Base-by-base conservation (phyloP, 1,284 basidiomycete genomes). In the Puccinia novopanici region DNA sequence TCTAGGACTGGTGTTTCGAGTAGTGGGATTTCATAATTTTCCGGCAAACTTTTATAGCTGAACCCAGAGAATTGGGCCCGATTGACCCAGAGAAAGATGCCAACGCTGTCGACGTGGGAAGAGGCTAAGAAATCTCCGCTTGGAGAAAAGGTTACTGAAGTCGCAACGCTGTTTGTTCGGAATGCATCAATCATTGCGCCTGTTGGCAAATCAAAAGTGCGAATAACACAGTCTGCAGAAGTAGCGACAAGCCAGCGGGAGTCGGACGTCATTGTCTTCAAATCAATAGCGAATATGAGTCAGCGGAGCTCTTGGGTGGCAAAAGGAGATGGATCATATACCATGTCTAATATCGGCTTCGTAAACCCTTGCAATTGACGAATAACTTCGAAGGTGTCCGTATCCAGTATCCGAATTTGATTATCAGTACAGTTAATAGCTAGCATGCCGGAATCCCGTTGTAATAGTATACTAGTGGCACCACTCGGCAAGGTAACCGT, bases 81-180 rank as follows among this genome's bases (percentile, higher is more conserved):
- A 86, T 99, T 99, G 27, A 95, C 94, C 95, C 97, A 99, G 17
- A 99, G 89, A 85, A 92, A 95, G 5, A 99, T 90, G 6, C 95
- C 97, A 63, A 98, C 91, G 81, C 91, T 94, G 84, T 97, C 95
- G 3, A 96, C 91, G 86, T 99, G 97, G 0, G 93, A 89, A 1
- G 95, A 97, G 0, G 97, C 97, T 80, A 99, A 87, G 87, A 99
- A 99, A 86, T 99, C 97, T 81, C 92, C 92, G 0, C 94, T 92
- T 0, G 97, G 97, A 0, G 94, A 98, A 85, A 99, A 97, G 0
- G 93, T 89, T 27, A 99, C 86, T 83, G 92, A 94, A 0, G 94
- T 96, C 1, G 95, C 94, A 24, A 97, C 90, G 82, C 91, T 94
- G n/a, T 92, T 87, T 3, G 94, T 94, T 75, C 90, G 89, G 89